These are phyloP conservation scores for Arxiozyma slooffiae DNA, from an alignment of 1,139 yeast species.

Conservation along the genomic window DNA sequence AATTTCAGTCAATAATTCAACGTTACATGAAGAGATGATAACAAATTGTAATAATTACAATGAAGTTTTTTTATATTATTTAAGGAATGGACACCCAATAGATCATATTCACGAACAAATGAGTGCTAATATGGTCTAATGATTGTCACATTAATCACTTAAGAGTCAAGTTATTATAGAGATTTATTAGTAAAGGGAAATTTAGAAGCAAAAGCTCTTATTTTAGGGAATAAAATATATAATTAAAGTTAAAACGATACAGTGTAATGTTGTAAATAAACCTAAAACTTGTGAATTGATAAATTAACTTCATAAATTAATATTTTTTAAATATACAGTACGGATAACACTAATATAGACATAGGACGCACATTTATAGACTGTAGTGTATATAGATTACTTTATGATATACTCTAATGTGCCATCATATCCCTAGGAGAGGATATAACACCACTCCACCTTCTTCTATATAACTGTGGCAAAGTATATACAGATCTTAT, in stretches of 20 bases:
- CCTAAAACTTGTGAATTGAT: too few relatives aligned
- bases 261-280: too few relatives aligned
- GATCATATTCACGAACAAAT: constrained; percentile 66
- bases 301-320: too few relatives aligned
- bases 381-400: too few relatives aligned
- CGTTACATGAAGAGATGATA: constrained; percentile 16
- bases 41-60: not conserved
- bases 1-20: constrained; percentile 49
- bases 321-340: too few relatives aligned
- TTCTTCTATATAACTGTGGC: too few relatives aligned
- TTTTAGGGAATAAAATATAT: constrained; percentile 50
- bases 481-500: too few relatives aligned
- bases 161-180: constrained; percentile 46
- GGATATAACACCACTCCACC: too few relatives aligned
- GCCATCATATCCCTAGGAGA: too few relatives aligned
- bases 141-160: constrained; percentile 35
- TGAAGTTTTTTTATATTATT: constrained; percentile 54
- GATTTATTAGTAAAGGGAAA: constrained; percentile 47
- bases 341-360: too few relatives aligned
- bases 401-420: too few relatives aligned
- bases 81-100: constrained; percentile 41
- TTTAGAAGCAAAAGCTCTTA: constrained; percentile 60
- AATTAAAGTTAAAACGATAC: constrained; percentile 49
- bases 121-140: constrained; percentile 65
- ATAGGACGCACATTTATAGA: too few relatives aligned